A percentile compares a stretch with the other conserved stretches of the same genome.
These are phyloP conservation scores for Puccinia polysora DNA, from an alignment of 1,284 basidiomycete genomes.

Conservation along the genomic window DNA sequence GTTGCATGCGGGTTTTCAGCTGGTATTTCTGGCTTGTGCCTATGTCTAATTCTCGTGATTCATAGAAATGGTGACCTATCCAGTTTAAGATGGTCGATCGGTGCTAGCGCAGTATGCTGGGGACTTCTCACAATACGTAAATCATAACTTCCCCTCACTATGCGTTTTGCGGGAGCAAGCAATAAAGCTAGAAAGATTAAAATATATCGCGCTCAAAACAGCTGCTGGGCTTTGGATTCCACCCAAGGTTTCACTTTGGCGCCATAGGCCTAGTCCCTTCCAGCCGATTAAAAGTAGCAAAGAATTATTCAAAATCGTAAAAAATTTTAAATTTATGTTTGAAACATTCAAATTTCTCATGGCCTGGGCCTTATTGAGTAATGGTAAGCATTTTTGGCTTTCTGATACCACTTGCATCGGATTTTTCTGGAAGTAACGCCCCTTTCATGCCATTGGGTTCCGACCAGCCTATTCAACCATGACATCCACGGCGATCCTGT, in stretches of 20 bases:
- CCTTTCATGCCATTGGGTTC: no score
- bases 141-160: no score
- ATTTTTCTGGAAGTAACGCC: no score
- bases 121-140: conserved; percentile 27
- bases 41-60: conserved; percentile 12
- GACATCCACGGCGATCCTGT: conserved; percentile 24
- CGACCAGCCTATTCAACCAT: conserved; percentile 35
- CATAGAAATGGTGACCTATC: conserved; percentile 12
- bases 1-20: conserved; percentile 20
- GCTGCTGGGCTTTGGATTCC: conserved; percentile 18
- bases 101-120: conserved; percentile 22
- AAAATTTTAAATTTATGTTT: not conserved
- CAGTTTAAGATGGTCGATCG: conserved; percentile 29
- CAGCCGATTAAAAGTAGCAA: conserved; percentile 11
- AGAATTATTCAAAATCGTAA: conserved; percentile 13
- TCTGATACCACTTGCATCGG: no score
- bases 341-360: conserved; percentile 26
- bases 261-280: conserved; percentile 2
- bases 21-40: conserved; percentile 20
- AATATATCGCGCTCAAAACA: not conserved
- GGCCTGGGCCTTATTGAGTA: conserved; percentile 21
- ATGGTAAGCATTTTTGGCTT: not conserved
- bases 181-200: not conserved
- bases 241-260: not conserved
- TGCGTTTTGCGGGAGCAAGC: no score